Conservation (phyloP, 768 basidiomycete genomes). For the Boletus insuetus region DNA sequence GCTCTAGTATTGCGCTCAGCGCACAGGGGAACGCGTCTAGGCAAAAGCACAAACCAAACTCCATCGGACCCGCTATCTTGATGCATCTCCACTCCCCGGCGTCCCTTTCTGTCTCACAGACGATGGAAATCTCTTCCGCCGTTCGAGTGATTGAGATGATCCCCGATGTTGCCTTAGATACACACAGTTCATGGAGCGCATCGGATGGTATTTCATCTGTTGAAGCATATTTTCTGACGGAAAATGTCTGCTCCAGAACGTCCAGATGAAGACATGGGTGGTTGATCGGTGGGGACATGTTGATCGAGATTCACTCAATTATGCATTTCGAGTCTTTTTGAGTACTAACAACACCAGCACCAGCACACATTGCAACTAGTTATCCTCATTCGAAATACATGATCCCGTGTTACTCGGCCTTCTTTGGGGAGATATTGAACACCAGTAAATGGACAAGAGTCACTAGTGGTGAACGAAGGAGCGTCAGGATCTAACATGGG, state of each 20-base stretch:
- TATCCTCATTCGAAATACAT: not conserved
- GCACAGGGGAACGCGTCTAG: not conserved
- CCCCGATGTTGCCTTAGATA: constrained; percentile 27
- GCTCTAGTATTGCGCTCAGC: constrained; percentile 32
- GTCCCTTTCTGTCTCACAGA: constrained; percentile 42
- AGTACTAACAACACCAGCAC: no score
- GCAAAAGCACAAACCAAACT: constrained; percentile 44
- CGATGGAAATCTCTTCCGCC: constrained; percentile 58
- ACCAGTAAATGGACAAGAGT: constrained; percentile 50
- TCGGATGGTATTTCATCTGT: constrained; percentile 34
- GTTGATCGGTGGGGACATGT: constrained; percentile 43
- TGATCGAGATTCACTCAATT: not conserved
- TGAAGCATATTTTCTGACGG: constrained; percentile 39
- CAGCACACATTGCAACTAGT: no score
- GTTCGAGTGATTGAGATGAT: constrained; percentile 60
- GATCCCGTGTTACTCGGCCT: constrained; percentile 1
- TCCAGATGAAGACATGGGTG: constrained; percentile 49
- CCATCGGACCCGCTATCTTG: constrained; percentile 65
- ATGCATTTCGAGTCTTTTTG: not conserved
- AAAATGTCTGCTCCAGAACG: constrained; percentile 43
- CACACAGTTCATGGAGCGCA: constrained; percentile 26
- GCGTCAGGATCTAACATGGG: constrained; percentile 30
- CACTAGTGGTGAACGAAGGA: constrained; percentile 36
- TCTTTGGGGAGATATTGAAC: constrained; percentile 48
- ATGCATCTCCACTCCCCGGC: constrained; percentile 55